These are phyloP conservation scores for Populus hybrid DNA, from an alignment of 441 rosid genomes.

Conservation along the genomic window DNA sequence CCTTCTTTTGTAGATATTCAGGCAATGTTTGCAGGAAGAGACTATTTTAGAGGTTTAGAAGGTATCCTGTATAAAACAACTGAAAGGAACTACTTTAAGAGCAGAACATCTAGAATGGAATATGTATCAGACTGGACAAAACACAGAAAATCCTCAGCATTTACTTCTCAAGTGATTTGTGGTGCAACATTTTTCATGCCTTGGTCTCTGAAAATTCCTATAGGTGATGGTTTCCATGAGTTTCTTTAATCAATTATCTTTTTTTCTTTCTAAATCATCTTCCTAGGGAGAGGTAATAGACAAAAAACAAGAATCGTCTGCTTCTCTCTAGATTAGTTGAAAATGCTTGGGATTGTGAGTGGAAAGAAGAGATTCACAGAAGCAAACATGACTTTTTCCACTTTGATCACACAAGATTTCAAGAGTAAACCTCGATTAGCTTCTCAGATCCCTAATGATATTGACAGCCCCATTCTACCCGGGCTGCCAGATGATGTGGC, in stretches of 20 bases:
- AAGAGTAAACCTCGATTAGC: slow-evolving; percentile 37
- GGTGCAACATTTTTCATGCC: slow-evolving; percentile 72
- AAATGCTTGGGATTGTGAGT: slow-evolving; percentile 57
- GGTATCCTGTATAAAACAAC: slow-evolving; percentile 12
- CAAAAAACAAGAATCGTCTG: slow-evolving; percentile 10
- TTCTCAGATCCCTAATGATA: slow-evolving; percentile 34
- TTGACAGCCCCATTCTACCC: slow-evolving; percentile 57
- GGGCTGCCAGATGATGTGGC: slow-evolving; percentile 96
- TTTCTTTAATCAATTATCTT: slow-evolving; percentile 43
- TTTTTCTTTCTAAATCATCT: slow-evolving; percentile 17
- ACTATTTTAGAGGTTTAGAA: slow-evolving; percentile 29
- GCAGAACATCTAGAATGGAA: slow-evolving; percentile 61
- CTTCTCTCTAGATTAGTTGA: slow-evolving; percentile 19
- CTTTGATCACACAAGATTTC: slow-evolving; percentile 26
- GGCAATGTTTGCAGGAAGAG: slow-evolving; percentile 60
- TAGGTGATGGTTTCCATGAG: slow-evolving; percentile 84
- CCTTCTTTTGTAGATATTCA: slow-evolving; percentile 29
- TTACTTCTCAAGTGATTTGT: slow-evolving; percentile 54
- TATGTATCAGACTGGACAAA: slow-evolving; percentile 50
- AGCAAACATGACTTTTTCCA: slow-evolving; percentile 36
- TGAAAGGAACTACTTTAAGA: slow-evolving; percentile 24
- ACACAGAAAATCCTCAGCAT: slow-evolving; percentile 51
- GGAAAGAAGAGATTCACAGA: slow-evolving; percentile 49
- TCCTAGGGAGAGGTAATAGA: slow-evolving; percentile 35
- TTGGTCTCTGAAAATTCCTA: slow-evolving; percentile 80